Base-by-base conservation (phyloP, 768 basidiomycete species). In the Agaricus sinodeliciosus region DNA sequence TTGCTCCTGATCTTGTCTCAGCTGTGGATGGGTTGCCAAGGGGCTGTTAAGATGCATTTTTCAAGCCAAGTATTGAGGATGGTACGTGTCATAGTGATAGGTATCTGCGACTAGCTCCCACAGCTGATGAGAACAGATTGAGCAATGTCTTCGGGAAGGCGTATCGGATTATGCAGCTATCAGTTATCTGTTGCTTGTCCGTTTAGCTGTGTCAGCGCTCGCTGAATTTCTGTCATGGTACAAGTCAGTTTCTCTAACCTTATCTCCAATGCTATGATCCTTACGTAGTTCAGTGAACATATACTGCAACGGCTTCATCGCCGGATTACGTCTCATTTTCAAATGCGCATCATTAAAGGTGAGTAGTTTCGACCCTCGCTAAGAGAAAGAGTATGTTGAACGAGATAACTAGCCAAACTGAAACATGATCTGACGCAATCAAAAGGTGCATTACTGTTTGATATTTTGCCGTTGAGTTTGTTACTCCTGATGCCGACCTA, bases 1-100 rank as follows among this genome's bases (percentile, higher is more conserved):
- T 19, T 56, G 15, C 13, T 62, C 12, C 61, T 60, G 31, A 15
- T 57, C 11, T 19, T 64, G 3, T 58, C 58, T 12, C 56, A 39
- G 12, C 12, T 46, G 6, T 52, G 51, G 51, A 12, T 6, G 6
- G 25, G 50, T 12, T 51, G 31, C n/a, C 43, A 37, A 12, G 43
- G 34, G 16, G 50, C 50, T 11, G 22, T 45, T 19, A 39, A 36
- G 11, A 25, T 52, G 43, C 43, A 52, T 16, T 52, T 37, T 45
- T 44, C 51, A 1, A 52, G 51, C 12, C 31, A 28, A n/a, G 13
- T 52, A 36, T 16, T 52, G 22, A 52, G 35, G 18, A 39, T 39
- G 34, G 51, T 45, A 9, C 18, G 51, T 45, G n/a, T 12, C 22
- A 9, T 9, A 42, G 2, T 42, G 40, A 22, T 12, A 5, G 3